Evolutionary conservation across 768 basidiomycete genomes (phyloP).

Genomic region (Suillus cothurnatus): DNA sequence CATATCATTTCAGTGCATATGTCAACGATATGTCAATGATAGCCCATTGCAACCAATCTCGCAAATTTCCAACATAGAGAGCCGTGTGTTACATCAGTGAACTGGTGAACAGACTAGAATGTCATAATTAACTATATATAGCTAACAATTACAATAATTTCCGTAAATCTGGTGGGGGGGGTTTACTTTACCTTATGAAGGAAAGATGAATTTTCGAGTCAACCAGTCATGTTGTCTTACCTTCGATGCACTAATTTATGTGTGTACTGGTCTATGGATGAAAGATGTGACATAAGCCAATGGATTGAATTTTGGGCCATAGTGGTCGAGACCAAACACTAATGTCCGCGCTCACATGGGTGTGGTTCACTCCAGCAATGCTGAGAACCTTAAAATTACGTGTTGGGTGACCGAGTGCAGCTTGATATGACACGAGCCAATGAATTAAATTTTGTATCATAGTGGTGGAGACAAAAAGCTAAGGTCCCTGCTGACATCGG

Average conservation of each 20-base stretch:
- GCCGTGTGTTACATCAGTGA: too few relatives aligned
- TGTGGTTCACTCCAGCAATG: too few relatives aligned
- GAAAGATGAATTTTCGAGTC: neutral
- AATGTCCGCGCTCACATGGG: too few relatives aligned
- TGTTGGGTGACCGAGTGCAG: too few relatives aligned
- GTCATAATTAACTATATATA: neutral
- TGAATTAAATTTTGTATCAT: neutral
- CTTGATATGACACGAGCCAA: neutral
- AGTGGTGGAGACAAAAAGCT: neutral
- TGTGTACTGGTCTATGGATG: too few relatives aligned
- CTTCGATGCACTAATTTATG: too few relatives aligned
- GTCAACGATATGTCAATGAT: neutral
- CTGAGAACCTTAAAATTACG: too few relatives aligned
- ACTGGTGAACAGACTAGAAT: neutral
- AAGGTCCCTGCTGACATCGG: neutral
- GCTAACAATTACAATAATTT: neutral
- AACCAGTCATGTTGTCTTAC: too few relatives aligned
- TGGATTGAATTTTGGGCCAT: too few relatives aligned
- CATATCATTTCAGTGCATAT: neutral
- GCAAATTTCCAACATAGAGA: neutral
- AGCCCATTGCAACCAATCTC: neutral
- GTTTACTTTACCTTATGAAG: neutral
- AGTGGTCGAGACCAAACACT: too few relatives aligned
- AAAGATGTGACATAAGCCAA: too few relatives aligned
- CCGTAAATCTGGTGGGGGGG: neutral